Evolutionary conservation across 305 asterid genomes (phyloP).

Genomic region (Striga hermonthica): DNA sequence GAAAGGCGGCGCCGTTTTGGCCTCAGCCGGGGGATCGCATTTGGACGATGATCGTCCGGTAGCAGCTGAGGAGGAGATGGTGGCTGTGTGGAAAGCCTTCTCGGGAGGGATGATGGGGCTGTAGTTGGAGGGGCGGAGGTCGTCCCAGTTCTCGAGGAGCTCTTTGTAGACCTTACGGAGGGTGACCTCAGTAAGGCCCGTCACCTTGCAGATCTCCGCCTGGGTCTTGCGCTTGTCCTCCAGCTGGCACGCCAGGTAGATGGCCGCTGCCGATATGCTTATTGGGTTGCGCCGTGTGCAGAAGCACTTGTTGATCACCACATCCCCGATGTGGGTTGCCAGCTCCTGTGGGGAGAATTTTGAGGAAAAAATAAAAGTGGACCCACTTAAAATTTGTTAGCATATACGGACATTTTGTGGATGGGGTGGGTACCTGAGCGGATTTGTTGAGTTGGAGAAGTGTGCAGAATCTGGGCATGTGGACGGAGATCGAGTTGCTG

Average conservation of each 20-base stretch:
- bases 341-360: slow-evolving; percentile 52
- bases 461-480: slow-evolving; percentile 96
- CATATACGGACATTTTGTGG: not conserved
- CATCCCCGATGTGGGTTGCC: slow-evolving; percentile 98
- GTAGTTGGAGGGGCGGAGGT: slow-evolving; percentile 89
- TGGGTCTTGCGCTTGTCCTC: slow-evolving; percentile 97
- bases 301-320: slow-evolving; percentile 91
- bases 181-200: slow-evolving; percentile 97
- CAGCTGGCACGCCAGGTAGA: slow-evolving; percentile 89
- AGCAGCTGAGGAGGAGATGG: slow-evolving; percentile 46
- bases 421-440: slow-evolving; percentile 71
- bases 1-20: slow-evolving; percentile 38
- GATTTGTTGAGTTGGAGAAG: slow-evolving; percentile 99
- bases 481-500: slow-evolving; percentile 94
- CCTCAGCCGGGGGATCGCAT: slow-evolving; percentile 47
- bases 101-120: slow-evolving; percentile 91
- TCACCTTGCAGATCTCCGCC: slow-evolving; percentile 96
- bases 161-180: slow-evolving; percentile 93
- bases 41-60: slow-evolving; percentile 49
- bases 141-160: slow-evolving; percentile 89
- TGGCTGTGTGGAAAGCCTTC: slow-evolving; percentile 89
- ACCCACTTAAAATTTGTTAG: not conserved
- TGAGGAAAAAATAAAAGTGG: not conserved
- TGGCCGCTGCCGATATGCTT: slow-evolving; percentile 97
- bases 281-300: slow-evolving; percentile 97